phyloP scores from a whole-genome alignment of 2,329 filamentous ascomycete genomes.

The Cladosporium sp. region DNA sequence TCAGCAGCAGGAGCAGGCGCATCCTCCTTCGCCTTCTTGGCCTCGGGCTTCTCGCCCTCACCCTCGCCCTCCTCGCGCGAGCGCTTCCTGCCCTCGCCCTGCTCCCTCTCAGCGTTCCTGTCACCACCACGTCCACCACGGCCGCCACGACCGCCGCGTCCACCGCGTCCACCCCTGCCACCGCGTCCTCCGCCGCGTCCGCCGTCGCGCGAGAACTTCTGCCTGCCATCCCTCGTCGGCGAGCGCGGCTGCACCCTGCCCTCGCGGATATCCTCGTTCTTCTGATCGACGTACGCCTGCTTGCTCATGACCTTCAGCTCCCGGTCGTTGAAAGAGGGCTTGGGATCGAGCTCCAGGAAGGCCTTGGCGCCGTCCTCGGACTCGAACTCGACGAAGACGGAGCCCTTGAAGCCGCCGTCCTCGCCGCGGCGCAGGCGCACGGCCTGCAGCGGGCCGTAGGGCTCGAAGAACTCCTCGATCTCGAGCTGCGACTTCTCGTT shows the following conservation, averaged over 20 bases:
- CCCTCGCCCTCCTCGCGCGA: conserved; percentile 11
- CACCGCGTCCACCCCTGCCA: conserved; percentile 18
- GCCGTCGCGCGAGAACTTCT: conserved; percentile 34
- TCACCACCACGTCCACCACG: conserved; percentile 14
- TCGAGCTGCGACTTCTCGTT: conserved; percentile 82
- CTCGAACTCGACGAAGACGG: conserved; percentile 89
- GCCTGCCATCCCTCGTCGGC: conserved; percentile 25
- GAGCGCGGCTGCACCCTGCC: conserved; percentile 32
- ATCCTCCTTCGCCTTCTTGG: conserved; percentile 19
- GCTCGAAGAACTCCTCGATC: conserved; percentile 83
- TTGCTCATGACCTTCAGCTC: conserved; percentile 81
- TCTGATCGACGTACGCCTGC: conserved; percentile 64
- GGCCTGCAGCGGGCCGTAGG: conserved; percentile 70
- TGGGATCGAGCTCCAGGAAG: conserved; percentile 73
- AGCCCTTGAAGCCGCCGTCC: conserved; percentile 80
- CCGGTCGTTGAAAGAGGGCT: conserved; percentile 76
- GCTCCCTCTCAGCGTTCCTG: conserved; percentile 15
- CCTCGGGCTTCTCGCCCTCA: conserved; percentile 9
- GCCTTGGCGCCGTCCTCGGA: conserved; percentile 69
- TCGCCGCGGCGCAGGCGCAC: conserved; percentile 79
- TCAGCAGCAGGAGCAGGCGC: conserved; percentile 6
- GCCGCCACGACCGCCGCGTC: conserved; percentile 21
- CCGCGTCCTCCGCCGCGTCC: conserved; percentile 29
- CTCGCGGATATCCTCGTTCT: conserved; percentile 40
- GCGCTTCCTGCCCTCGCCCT: neutral